These are phyloP conservation scores for Geotrichum cucujoidarum DNA, from an alignment of 1,139 yeast genomes.

Conservation along the genomic window DNA sequence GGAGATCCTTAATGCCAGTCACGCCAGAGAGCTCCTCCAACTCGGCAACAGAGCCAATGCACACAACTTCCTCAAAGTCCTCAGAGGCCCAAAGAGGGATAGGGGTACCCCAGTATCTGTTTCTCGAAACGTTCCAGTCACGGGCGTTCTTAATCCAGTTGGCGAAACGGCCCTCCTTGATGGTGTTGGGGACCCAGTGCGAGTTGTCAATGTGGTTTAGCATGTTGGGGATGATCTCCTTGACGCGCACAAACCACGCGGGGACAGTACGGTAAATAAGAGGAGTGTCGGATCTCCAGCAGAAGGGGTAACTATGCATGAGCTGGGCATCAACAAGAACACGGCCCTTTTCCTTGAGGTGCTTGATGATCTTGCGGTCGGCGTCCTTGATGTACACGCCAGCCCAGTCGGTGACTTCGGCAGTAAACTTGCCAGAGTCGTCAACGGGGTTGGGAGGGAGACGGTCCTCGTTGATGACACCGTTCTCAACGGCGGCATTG, in stretches of 20 bases:
- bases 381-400: slow-evolving; percentile 95
- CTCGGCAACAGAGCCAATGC: slow-evolving; percentile 87
- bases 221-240: slow-evolving; percentile 84
- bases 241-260: slow-evolving; percentile 94
- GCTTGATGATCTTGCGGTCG: slow-evolving; percentile 82
- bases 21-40: slow-evolving; percentile 79
- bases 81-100: slow-evolving; percentile 97
- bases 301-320: slow-evolving; percentile 96
- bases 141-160: slow-evolving; percentile 98
- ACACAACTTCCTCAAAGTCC: slow-evolving; percentile 85
- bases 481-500: slow-evolving; percentile 69
- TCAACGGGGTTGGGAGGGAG: slow-evolving; percentile 92
- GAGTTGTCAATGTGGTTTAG: slow-evolving; percentile 78
- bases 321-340: slow-evolving; percentile 74
- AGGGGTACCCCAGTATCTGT: slow-evolving; percentile 99
- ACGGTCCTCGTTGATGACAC: slow-evolving; percentile 63
- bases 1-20: slow-evolving; percentile 76
- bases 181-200: slow-evolving; percentile 87
- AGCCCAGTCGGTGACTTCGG: slow-evolving; percentile 64
- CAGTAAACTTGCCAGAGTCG: slow-evolving; percentile 80
- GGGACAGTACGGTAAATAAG: slow-evolving; percentile 93
- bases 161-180: slow-evolving; percentile 90
- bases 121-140: slow-evolving; percentile 98
- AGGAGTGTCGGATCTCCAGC: slow-evolving; percentile 99
- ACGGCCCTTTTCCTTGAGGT: slow-evolving; percentile 71